phyloP scores from a whole-genome alignment of 495 filamentous ascomycete species.

The Viridothelium virens region DNA sequence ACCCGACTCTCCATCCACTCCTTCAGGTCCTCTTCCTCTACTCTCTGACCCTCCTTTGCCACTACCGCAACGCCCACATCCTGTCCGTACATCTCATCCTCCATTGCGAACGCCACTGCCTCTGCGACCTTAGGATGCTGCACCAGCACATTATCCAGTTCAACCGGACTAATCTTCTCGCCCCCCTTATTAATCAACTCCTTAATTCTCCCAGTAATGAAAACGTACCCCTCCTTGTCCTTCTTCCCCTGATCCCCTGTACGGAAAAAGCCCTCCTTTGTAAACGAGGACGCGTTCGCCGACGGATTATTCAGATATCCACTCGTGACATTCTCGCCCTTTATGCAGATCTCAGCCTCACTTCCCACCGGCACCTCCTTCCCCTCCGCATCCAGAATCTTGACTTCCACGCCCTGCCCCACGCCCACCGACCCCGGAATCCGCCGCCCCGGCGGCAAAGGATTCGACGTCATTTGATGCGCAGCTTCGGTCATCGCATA shows the following conservation, averaged over 20 bases:
- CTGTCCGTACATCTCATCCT: constrained; percentile 71
- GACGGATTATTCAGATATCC: constrained; percentile 75
- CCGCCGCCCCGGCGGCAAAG: constrained; percentile 59
- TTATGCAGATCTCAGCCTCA: constrained; percentile 74
- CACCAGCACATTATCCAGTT: constrained; percentile 70
- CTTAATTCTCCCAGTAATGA: constrained; percentile 39
- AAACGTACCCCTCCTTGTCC: constrained; percentile 46
- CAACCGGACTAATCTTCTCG: constrained; percentile 55
- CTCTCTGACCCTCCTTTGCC: constrained; percentile 50
- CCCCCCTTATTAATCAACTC: constrained; percentile 41
- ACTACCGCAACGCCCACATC: constrained; percentile 73
- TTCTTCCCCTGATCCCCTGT: constrained; percentile 76
- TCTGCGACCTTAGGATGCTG: constrained; percentile 62
- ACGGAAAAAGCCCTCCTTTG: constrained; percentile 63
- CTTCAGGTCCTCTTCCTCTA: constrained; percentile 52
- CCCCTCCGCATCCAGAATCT: constrained; percentile 60
- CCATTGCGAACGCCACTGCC: constrained; percentile 72
- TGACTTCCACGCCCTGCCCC: constrained; percentile 72
- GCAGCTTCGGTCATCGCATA: constrained; percentile 91
- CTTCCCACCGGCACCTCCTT: constrained; percentile 52
- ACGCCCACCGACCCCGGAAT: constrained; percentile 72
- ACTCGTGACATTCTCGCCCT: constrained; percentile 69
- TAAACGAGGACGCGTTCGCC: constrained; percentile 64
- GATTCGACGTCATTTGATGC: constrained; percentile 85
- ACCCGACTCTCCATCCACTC: constrained; percentile 57